Conservation (phyloP, 768 basidiomycete genomes). For the Tremella yokohamensis region DNA sequence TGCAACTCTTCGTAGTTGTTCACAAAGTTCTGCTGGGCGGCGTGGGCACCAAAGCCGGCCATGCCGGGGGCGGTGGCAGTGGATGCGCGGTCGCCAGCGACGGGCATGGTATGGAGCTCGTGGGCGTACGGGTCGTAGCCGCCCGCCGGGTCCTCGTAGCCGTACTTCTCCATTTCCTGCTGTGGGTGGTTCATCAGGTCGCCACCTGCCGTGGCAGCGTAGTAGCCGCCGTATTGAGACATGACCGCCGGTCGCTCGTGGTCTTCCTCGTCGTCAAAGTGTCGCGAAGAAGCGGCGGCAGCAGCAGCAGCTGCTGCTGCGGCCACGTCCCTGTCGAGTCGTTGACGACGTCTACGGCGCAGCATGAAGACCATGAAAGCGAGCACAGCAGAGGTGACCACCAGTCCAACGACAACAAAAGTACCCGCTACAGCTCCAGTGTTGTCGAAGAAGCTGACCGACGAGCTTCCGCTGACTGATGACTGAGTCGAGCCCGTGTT, state of each 20-base stretch:
- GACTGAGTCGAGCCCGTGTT: conserved; percentile 6
- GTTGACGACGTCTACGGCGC: conserved; percentile 44
- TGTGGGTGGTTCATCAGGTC: conserved; percentile 35
- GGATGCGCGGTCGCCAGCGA: conserved; percentile 25
- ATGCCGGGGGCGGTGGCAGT: conserved; percentile 35
- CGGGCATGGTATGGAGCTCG: conserved; percentile 16
- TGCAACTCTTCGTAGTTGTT: conserved; percentile 5
- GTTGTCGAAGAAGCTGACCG: conserved; percentile 65
- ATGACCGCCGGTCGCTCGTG: conserved; percentile 30
- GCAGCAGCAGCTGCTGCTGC: conserved; percentile 48
- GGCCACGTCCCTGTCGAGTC: conserved; percentile 50
- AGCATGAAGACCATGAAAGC: conserved; percentile 55
- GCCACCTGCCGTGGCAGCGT: conserved; percentile 33
- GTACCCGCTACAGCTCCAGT: conserved; percentile 68
- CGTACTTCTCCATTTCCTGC: conserved; percentile 38
- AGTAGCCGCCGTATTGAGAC: conserved; percentile 47
- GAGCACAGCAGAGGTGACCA: conserved; percentile 57
- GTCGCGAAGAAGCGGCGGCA: conserved; percentile 37
- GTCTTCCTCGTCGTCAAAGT: conserved; percentile 48
- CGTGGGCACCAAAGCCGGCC: conserved; percentile 37
- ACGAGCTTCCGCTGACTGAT: conserved; percentile 14
- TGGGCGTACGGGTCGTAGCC: conserved; percentile 49
- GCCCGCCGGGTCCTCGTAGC: conserved; percentile 46
- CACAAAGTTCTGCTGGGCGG: conserved; percentile 22
- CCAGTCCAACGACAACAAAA: conserved; percentile 71